A percentile compares a stretch with the other conserved stretches of the same genome.
Conservation (phyloP, 768 basidiomycete genomes). For the Boletus rex-veris region DNA sequence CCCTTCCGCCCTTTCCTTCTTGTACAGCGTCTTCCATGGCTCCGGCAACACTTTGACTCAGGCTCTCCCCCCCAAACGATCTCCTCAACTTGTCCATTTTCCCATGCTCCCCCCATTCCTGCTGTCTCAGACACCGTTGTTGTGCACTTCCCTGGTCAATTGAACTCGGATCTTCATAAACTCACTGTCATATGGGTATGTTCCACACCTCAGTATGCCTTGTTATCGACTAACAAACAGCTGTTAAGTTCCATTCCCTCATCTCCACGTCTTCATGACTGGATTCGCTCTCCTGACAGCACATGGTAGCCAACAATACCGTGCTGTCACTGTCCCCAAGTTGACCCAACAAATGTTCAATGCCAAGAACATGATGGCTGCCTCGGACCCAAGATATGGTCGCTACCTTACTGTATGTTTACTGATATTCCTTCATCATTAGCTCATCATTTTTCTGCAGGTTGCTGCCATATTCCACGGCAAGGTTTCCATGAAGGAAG, state of each 20-base stretch:
- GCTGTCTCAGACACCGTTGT: conserved; percentile 99
- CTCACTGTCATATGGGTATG: conserved; percentile 96
- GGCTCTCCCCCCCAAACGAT: too few relatives aligned
- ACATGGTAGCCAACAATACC: conserved; percentile 91
- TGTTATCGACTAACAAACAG: conserved; percentile 1
- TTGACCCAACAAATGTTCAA: conserved; percentile 99
- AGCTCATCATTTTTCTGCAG: conserved; percentile 30
- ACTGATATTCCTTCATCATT: neutral
- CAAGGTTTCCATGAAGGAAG: conserved; percentile 99
- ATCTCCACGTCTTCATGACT: conserved; percentile 99
- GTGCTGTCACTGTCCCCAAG: conserved; percentile 95
- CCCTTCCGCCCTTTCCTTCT: too few relatives aligned
- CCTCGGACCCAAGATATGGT: conserved; percentile 93
- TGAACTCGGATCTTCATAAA: conserved; percentile 98
- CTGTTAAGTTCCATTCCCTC: conserved; percentile 85
- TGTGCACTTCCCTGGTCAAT: conserved; percentile 99
- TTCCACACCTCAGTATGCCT: conserved; percentile 6
- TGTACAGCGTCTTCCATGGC: too few relatives aligned
- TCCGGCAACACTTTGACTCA: too few relatives aligned
- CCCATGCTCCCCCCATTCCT: conserved; percentile 57
- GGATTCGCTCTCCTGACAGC: conserved; percentile 94
- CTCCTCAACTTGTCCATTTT: too few relatives aligned
- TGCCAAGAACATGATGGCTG: conserved; percentile 99
- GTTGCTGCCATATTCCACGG: conserved; percentile 98
- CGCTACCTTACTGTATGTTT: conserved; percentile 87